phyloP scores from a whole-genome alignment of 345 rosid genomes.

The Hevea brasiliensis region DNA sequence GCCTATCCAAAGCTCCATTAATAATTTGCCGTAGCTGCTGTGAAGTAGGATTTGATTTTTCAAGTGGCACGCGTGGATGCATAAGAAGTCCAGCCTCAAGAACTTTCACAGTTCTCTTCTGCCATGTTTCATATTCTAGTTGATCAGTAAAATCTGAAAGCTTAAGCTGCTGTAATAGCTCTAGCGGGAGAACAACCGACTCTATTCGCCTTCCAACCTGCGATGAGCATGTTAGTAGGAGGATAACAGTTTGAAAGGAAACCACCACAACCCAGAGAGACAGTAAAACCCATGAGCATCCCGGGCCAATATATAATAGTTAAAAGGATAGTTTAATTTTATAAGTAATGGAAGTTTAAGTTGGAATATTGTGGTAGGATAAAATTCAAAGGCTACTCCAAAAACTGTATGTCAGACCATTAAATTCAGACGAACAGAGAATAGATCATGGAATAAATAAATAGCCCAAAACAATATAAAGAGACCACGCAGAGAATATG shows the following conservation, averaged over 20 bases:
- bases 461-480: background rate
- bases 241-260: background rate
- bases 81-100: constrained; percentile 88
- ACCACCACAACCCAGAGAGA: background rate
- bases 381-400: background rate
- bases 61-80: constrained; percentile 83
- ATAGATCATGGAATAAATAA: background rate
- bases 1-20: constrained; percentile 66
- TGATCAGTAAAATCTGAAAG: constrained; percentile 81
- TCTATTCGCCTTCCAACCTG: constrained; percentile 93
- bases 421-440: constrained; percentile 13
- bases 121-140: constrained; percentile 85
- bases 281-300: constrained; percentile 1
- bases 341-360: no score
- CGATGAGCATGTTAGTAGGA: constrained; percentile 12
- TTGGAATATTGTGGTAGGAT: no score
- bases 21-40: constrained; percentile 75
- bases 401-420: background rate
- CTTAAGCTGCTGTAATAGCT: constrained; percentile 90
- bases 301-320: background rate
- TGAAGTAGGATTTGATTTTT: constrained; percentile 56
- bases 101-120: constrained; percentile 74
- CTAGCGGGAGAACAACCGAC: constrained; percentile 82
- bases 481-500: background rate
- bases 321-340: background rate